phyloP scores from a whole-genome alignment of 352 stramenopile species.

The Globisporangium heterothallicum region DNA sequence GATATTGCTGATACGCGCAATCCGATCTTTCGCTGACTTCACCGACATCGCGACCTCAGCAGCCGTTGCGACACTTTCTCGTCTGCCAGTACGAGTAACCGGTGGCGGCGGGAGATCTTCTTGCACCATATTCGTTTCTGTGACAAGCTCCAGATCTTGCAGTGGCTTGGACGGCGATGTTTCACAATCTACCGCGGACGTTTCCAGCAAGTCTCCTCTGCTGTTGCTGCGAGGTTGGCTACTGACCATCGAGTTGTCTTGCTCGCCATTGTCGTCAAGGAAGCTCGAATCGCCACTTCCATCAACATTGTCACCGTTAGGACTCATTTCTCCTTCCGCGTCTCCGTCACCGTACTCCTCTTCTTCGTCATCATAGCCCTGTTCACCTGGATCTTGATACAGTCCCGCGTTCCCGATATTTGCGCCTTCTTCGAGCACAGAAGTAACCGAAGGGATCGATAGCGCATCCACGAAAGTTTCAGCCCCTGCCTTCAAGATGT shows the following conservation, averaged over 20 bases:
- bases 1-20: conserved; percentile 56
- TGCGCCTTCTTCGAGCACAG: conserved; percentile 15
- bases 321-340: conserved; percentile 4
- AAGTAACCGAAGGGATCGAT: conserved; percentile 10
- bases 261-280: conserved; percentile 13
- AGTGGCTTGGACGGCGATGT: conserved; percentile 7
- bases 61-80: conserved; percentile 14
- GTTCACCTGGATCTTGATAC: conserved; percentile 22
- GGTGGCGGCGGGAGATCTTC: conserved; percentile 11
- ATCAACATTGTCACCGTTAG: neutral
- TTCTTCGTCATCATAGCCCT: conserved; percentile 33
- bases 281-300: conserved; percentile 11
- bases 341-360: conserved; percentile 29
- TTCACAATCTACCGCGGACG: conserved; percentile 17
- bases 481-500: conserved; percentile 16
- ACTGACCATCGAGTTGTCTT: conserved; percentile 5
- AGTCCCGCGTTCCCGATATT: conserved; percentile 2
- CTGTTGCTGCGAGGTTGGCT: conserved; percentile 21
- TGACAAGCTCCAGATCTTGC: conserved; percentile 17
- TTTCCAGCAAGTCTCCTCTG: conserved; percentile 26
- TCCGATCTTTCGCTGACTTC: conserved; percentile 51
- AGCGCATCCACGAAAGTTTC: conserved; percentile 12
- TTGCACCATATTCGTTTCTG: conserved; percentile 18
- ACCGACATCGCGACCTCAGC: conserved; percentile 48
- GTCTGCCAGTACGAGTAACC: conserved; percentile 1